A percentile compares a stretch with the other conserved stretches of the same genome.
Conservation (phyloP, 2,329 filamentous ascomycete species). For the Rutstroemia sp. region DNA sequence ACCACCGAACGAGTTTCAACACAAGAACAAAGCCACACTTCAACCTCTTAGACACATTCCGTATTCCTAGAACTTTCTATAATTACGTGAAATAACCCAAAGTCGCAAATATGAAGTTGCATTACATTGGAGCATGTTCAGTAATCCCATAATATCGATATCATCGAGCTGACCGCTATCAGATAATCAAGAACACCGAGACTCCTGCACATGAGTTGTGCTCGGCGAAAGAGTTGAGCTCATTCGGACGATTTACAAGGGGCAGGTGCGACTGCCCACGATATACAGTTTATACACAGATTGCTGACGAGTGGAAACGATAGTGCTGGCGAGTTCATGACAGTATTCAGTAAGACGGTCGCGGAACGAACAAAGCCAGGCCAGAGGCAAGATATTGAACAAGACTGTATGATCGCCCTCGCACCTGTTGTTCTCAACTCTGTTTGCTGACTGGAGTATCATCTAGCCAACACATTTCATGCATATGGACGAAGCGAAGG, state of each 20-base stretch:
- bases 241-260: conserved; percentile 22
- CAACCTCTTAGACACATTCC: neutral
- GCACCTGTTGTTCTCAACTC: neutral
- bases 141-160: conserved; percentile 17
- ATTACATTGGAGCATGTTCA: conserved; percentile 72
- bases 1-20: neutral
- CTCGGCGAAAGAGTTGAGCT: conserved; percentile 68
- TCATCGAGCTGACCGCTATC: conserved; percentile 21
- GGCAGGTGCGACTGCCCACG: neutral
- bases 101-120: conserved; percentile 65
- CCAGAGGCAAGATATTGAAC: conserved; percentile 77
- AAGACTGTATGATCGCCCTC: conserved; percentile 49
- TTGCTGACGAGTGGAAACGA: neutral
- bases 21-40: neutral
- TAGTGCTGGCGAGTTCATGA: conserved; percentile 62
- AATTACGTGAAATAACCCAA: neutral
- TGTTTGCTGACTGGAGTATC: conserved; percentile 9
- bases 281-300: neutral
- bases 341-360: conserved; percentile 77
- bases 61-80: neutral
- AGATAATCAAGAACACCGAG: conserved; percentile 76
- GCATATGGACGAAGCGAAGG: conserved; percentile 70
- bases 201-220: conserved; percentile 72
- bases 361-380: conserved; percentile 78
- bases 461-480: conserved; percentile 64